Evolutionary conservation across 495 filamentous ascomycete species (phyloP).

Genomic region (Penicillium subrubescens): DNA sequence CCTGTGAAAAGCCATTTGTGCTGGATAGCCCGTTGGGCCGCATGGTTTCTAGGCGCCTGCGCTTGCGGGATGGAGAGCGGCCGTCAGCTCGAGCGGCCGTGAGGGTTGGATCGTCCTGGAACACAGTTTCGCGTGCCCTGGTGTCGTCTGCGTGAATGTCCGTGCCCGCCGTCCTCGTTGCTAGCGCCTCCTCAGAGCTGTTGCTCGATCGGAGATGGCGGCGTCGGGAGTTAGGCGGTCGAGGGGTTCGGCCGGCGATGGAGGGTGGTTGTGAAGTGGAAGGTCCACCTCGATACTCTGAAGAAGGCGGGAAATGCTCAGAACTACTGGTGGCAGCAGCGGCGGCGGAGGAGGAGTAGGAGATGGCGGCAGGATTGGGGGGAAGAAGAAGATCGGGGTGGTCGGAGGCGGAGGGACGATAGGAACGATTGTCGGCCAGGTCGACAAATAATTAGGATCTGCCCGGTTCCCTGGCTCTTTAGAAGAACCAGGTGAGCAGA

Average conservation of each 20-base stretch:
- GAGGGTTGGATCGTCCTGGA: slow-evolving; percentile 27
- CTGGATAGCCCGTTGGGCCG: slow-evolving; percentile 56
- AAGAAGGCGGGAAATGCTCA: slow-evolving; percentile 1
- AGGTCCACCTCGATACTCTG: slow-evolving; percentile 11
- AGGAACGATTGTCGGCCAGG: slow-evolving; percentile 62
- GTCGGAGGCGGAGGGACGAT: slow-evolving; percentile 61
- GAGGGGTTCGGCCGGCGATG: slow-evolving; percentile 10
- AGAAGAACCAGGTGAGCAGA: slow-evolving; percentile 55
- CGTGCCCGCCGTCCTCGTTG: slow-evolving; percentile 21
- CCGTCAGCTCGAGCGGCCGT: slow-evolving; percentile 34
- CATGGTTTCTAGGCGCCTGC: slow-evolving; percentile 64
- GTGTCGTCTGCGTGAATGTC: slow-evolving; percentile 23
- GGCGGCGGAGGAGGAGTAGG: slow-evolving; percentile 23
- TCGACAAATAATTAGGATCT: slow-evolving; percentile 51
- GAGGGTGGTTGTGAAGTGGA: slow-evolving; percentile 7
- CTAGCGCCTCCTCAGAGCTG: slow-evolving; percentile 26
- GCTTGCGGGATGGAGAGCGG: slow-evolving; percentile 56
- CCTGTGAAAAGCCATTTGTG: slow-evolving; percentile 51
- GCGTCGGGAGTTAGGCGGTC: slow-evolving; percentile 20
- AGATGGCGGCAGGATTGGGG: slow-evolving; percentile 27
- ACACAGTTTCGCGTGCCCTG: slow-evolving; percentile 33
- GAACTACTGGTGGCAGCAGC: slow-evolving; percentile 16
- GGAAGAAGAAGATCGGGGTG: slow-evolving; percentile 52
- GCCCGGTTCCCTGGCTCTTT: slow-evolving; percentile 53
- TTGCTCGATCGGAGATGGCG: slow-evolving; percentile 36